phyloP scores from a whole-genome alignment of 2,329 filamentous ascomycete species.

The Aspergillus intermedius region DNA sequence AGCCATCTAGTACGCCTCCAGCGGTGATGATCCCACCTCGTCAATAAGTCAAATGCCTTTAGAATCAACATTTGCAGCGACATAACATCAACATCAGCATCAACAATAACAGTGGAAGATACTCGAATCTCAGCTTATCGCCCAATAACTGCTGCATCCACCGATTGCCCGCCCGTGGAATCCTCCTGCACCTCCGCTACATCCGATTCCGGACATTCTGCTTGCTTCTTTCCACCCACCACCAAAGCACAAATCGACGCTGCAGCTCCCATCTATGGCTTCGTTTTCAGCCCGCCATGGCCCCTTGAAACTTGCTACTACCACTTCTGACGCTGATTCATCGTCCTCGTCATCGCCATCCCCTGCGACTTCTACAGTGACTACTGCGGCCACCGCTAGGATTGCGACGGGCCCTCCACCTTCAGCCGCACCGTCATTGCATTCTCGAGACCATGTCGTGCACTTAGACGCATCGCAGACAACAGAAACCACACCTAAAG shows the following conservation, averaged over 20 bases:
- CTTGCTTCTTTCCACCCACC: neutral
- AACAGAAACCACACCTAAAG: constrained; percentile 10
- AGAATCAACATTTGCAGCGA: neutral
- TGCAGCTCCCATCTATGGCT: constrained; percentile 12
- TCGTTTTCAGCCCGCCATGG: constrained; percentile 11
- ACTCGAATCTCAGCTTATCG: neutral
- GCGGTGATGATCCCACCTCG: neutral
- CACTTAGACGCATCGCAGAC: constrained; percentile 39
- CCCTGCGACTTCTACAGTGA: constrained; percentile 12
- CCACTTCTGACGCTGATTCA: constrained; percentile 4
- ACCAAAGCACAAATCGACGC: neutral
- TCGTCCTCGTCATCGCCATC: constrained; percentile 17
- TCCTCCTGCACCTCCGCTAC: constrained; percentile 18
- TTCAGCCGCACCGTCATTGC: constrained; percentile 17
- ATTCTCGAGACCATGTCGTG: constrained; percentile 39
- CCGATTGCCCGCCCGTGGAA: constrained; percentile 6
- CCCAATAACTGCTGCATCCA: constrained; percentile 4
- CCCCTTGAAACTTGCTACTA: constrained; percentile 8
- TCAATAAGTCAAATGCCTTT: neutral
- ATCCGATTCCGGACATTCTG: constrained; percentile 17
- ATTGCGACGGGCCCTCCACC: constrained; percentile 17
- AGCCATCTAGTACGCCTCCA: no score
- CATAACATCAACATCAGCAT: neutral
- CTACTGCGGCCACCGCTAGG: constrained; percentile 15
- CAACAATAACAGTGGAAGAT: neutral